phyloP scores from a whole-genome alignment of 208 protist genomes.

The Leishmania gerbilli region DNA sequence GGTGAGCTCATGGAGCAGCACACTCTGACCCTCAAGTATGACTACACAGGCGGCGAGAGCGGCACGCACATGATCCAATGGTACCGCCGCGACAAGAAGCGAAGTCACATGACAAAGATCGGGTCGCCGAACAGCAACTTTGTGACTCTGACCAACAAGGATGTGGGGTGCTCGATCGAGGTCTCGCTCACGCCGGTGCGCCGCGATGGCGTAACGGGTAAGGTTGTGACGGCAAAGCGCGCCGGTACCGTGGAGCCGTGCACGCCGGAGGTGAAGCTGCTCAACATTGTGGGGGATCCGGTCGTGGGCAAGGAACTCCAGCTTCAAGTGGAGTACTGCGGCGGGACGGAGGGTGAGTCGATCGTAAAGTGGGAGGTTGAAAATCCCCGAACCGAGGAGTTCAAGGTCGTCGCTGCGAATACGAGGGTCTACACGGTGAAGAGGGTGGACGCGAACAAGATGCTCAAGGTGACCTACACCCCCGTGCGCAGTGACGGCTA shows the following conservation, averaged over 20 bases:
- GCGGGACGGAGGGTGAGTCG: slow-evolving; percentile 69
- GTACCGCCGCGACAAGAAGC: slow-evolving; percentile 76
- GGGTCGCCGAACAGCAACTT: slow-evolving; percentile 72
- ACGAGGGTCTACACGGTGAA: slow-evolving; percentile 61
- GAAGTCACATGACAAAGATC: slow-evolving; percentile 51
- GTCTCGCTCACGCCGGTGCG: slow-evolving; percentile 86
- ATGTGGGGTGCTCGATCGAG: slow-evolving; percentile 89
- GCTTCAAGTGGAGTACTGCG: slow-evolving; percentile 77
- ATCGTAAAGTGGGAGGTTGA: slow-evolving; percentile 74
- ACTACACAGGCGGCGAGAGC: slow-evolving; percentile 83
- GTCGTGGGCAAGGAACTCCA: slow-evolving; percentile 57
- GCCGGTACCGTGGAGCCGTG: slow-evolving; percentile 50
- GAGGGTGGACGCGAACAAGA: slow-evolving; percentile 70
- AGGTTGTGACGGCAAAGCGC: slow-evolving; percentile 51
- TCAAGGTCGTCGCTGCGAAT: slow-evolving; percentile 52
- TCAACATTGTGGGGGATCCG: slow-evolving; percentile 75
- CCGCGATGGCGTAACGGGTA: slow-evolving; percentile 72
- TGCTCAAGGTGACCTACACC: slow-evolving; percentile 83
- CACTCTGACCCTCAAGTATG: slow-evolving; percentile 75
- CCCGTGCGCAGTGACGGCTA: slow-evolving; percentile 81
- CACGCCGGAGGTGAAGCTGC: slow-evolving; percentile 58
- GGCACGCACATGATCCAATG: slow-evolving; percentile 88
- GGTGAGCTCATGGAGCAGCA: slow-evolving; percentile 76
- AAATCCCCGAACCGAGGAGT: slow-evolving; percentile 61
- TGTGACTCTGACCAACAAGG: slow-evolving; percentile 64